phyloP scores from a whole-genome alignment of 371 early-diverging fungal genomes.

The Mortierella sp. region DNA sequence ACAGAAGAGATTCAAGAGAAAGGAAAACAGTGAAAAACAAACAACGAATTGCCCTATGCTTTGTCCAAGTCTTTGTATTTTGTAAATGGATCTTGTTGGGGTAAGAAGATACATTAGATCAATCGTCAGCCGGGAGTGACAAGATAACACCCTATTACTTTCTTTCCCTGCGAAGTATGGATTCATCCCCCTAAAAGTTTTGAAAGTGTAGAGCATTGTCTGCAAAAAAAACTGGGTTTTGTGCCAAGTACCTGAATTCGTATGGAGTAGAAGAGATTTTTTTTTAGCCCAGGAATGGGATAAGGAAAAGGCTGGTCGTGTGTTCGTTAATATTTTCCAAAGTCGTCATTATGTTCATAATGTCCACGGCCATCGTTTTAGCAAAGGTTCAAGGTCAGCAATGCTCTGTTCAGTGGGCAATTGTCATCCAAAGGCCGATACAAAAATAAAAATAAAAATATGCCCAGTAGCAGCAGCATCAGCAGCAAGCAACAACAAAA shows the following conservation, averaged over 20 bases:
- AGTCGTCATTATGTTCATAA: background rate
- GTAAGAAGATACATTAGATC: background rate
- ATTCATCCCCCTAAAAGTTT: too few relatives aligned
- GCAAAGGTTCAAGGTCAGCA: conserved; percentile 41
- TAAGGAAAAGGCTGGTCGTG: background rate
- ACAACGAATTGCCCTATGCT: background rate
- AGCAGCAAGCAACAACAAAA: too few relatives aligned
- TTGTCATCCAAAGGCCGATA: background rate
- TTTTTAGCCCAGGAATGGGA: too few relatives aligned
- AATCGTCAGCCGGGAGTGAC: background rate
- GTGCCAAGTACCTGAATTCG: too few relatives aligned
- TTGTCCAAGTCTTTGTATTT: conserved; percentile 10
- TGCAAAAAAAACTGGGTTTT: too few relatives aligned
- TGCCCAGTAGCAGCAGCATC: too few relatives aligned
- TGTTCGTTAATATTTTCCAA: background rate
- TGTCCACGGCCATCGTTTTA: conserved; percentile 21
- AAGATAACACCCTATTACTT: background rate
- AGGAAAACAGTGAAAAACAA: background rate
- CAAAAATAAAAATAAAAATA: background rate
- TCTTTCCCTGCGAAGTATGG: too few relatives aligned
- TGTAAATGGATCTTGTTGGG: background rate
- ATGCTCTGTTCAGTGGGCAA: background rate
- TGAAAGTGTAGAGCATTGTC: too few relatives aligned
- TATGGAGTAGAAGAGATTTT: too few relatives aligned
- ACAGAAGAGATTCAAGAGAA: too few relatives aligned